phyloP scores from a whole-genome alignment of 2,329 filamentous ascomycete genomes.

The Helotiales sp. region DNA sequence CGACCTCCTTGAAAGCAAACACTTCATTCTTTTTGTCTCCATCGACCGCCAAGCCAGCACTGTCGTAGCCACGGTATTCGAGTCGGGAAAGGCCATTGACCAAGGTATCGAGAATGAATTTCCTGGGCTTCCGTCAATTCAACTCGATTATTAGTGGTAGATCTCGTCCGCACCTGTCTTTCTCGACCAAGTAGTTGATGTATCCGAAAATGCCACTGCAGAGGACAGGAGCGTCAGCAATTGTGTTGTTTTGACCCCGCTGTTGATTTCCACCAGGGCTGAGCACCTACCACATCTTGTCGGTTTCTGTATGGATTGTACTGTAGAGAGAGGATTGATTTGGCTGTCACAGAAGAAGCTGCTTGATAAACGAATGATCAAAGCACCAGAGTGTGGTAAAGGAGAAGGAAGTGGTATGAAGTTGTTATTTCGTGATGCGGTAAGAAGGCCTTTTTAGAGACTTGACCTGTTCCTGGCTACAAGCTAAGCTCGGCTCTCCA shows the following conservation, averaged over 20 bases:
- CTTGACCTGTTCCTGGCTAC: neutral
- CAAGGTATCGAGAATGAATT: conserved; percentile 92
- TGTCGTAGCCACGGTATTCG: conserved; percentile 98
- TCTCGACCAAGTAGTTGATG: neutral
- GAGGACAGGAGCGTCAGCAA: neutral
- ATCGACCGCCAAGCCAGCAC: conserved; percentile 91
- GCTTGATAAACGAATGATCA: neutral
- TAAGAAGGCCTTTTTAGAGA: neutral
- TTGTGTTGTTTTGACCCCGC: neutral
- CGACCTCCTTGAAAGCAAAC: conserved; percentile 96
- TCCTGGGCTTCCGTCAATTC: conserved; percentile 72
- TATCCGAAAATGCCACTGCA: conserved; percentile 1
- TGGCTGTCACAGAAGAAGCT: neutral
- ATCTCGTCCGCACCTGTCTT: neutral
- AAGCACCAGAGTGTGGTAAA: neutral
- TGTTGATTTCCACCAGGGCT: neutral
- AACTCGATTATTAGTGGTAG: neutral
- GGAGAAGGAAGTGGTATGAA: neutral
- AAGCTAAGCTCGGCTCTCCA: neutral
- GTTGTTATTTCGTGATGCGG: neutral
- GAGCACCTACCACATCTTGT: neutral
- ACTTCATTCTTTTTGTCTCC: conserved; percentile 99
- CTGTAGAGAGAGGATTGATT: conserved; percentile 2
- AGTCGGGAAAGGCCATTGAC: conserved; percentile 95
- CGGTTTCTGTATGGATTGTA: neutral